Evolutionary conservation across 2,329 filamentous ascomycete species (phyloP).

Genomic region (Diaporthe helianthi): DNA sequence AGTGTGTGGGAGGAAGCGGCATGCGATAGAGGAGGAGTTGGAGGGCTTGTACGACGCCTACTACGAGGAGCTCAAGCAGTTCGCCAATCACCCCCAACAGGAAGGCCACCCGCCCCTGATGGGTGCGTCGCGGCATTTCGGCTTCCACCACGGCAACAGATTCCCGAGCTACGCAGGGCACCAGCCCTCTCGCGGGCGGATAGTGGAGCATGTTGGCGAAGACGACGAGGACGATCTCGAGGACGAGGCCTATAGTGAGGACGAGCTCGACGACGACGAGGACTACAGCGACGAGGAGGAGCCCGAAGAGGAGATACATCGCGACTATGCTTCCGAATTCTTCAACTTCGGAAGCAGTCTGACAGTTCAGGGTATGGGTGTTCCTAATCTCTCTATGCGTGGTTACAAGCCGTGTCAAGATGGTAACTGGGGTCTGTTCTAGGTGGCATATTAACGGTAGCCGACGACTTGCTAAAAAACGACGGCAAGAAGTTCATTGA

Average conservation of each 20-base stretch:
- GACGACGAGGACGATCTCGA: conserved; percentile 64
- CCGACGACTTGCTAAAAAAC: conserved; percentile 97
- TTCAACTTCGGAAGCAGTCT: conserved; percentile 98
- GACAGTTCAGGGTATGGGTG: conserved; percentile 80
- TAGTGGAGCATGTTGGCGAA: conserved; percentile 70
- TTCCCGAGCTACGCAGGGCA: conserved; percentile 64
- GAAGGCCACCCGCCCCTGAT: conserved; percentile 76
- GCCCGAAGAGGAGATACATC: conserved; percentile 56
- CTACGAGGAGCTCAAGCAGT: conserved; percentile 97
- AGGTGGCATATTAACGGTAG: conserved; percentile 98
- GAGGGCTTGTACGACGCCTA: conserved; percentile 98
- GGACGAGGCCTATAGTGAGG: conserved; percentile 65
- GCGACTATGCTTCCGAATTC: conserved; percentile 80
- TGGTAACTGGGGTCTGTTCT: conserved; percentile 44
- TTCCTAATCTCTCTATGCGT: background rate
- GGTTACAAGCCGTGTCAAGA: conserved; percentile 40
- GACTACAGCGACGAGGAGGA: conserved; percentile 67
- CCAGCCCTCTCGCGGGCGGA: conserved; percentile 76
- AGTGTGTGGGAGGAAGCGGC: conserved; percentile 94
- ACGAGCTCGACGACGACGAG: conserved; percentile 73
- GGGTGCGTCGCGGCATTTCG: conserved; percentile 69
- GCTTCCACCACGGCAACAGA: conserved; percentile 45
- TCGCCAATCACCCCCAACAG: conserved; percentile 78
- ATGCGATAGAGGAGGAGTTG: conserved; percentile 96
- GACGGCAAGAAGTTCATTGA: conserved; percentile 99